Evolutionary conservation across 2,329 filamentous ascomycete genomes (phyloP).

Genomic region (Paraphoma chrysanthemicola): DNA sequence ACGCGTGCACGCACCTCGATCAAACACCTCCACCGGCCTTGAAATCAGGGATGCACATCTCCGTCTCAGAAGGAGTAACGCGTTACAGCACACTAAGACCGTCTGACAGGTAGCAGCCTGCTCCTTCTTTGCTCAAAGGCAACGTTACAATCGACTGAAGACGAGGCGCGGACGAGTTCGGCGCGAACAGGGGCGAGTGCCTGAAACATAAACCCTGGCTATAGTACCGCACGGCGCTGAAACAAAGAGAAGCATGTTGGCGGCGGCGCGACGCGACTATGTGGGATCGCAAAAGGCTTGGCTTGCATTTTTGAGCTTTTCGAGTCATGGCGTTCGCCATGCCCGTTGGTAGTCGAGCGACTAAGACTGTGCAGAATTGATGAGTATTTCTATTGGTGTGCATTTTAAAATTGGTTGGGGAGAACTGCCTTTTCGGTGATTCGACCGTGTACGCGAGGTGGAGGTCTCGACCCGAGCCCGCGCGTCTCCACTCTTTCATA

Average conservation of each 20-base stretch:
- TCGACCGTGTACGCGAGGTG: constrained; percentile 8
- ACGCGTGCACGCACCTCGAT: constrained; percentile 4
- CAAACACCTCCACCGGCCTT: neutral
- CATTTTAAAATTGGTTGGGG: constrained; percentile 3
- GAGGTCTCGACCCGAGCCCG: constrained; percentile 5
- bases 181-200: constrained; percentile 15
- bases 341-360: neutral
- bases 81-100: neutral
- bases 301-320: neutral
- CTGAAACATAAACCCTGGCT: constrained; percentile 29
- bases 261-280: constrained; percentile 6
- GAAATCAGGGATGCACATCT: constrained; percentile 3
- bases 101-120: neutral
- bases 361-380: neutral
- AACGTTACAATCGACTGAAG: neutral
- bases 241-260: constrained; percentile 10
- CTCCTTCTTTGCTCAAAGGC: neutral
- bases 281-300: neutral
- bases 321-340: neutral
- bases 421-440: constrained; percentile 5
- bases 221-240: constrained; percentile 25
- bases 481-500: constrained; percentile 11
- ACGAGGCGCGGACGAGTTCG: constrained; percentile 6
- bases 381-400: neutral
- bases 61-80: constrained; percentile 5